Evolutionary conservation across 2,329 filamentous ascomycete species (phyloP), one percentile per base, ranked within the genome.

Genomic region (Didymella pinodella): DNA sequence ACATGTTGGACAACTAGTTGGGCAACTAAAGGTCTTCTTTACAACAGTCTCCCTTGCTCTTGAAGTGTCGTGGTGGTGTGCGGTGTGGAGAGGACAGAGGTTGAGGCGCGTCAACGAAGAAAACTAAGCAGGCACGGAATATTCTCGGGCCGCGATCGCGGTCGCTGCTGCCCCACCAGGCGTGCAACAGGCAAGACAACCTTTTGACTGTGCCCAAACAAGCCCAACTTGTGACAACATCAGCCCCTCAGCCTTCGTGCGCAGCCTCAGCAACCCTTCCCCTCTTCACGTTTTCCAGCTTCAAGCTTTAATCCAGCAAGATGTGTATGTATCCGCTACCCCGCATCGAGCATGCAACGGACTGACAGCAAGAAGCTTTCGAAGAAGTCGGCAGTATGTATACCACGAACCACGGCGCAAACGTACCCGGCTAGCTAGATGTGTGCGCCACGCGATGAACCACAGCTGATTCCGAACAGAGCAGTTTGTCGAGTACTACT

Each of bases 401-500:
- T 26, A 43, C 43, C 52, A 14, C 48, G 22, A 38, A 45, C 48
- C 31, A 48, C 38, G 20, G 48, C 48, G 31, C 26, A 10, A 55
- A n/a, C 48, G 44, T 43, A 34, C n/a, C 28, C 34, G 34, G 26
- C 12, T 14, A 34, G 16, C 26, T 41, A 26, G 47, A 20, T 11
- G 8, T 31, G 18, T 31, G 52, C 52, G 28, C 47, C 14, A 26
- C 20, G 38, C n/a, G 16, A 16, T 14, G 40, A n/a, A 49, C 40
- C 11, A 34, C 54, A 57, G 64, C 67, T 70, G 57, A 73, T 36
- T 20, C 44, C 47, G 34, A 43, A 59, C 72, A 97, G 93, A 89
- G 78, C 86, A 96, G 81, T 97, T 98, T 80, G 89, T 94, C 67
- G 76, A 88, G 61, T 94, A 90, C 84, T 98, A 97, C 87, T 97